phyloP scores from a whole-genome alignment of 2,329 filamentous ascomycete genomes.

The Xylaria sp. region DNA sequence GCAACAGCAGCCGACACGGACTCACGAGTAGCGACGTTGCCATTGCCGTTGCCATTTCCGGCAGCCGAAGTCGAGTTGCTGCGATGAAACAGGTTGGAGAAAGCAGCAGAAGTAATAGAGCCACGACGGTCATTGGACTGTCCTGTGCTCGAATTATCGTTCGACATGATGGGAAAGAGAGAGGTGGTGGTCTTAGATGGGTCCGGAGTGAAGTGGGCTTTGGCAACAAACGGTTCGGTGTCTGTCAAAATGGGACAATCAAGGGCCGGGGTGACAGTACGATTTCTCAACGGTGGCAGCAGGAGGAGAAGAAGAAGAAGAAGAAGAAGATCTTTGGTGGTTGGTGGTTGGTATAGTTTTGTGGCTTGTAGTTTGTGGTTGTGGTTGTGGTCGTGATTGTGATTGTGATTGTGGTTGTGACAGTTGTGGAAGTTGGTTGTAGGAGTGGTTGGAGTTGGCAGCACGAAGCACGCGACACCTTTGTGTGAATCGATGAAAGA shows the following conservation, averaged over 20 bases:
- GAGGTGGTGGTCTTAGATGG: constrained; percentile 4
- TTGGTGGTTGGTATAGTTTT: too few species aligned
- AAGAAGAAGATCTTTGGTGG: too few species aligned
- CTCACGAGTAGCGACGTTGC: constrained; percentile 37
- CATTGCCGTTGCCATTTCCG: constrained; percentile 47
- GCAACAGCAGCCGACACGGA: constrained; percentile 42
- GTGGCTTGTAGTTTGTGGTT: constrained; percentile 1
- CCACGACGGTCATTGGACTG: constrained; percentile 58
- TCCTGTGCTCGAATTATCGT: constrained; percentile 45
- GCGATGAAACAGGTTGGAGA: constrained; percentile 68
- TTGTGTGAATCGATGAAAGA: constrained; percentile 31
- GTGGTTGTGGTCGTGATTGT: not conserved
- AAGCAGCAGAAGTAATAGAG: constrained; percentile 66
- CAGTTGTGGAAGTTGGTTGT: not conserved
- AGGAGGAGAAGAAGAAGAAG: not conserved
- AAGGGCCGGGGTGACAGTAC: not conserved
- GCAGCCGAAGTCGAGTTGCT: constrained; percentile 61
- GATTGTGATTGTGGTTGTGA: not conserved
- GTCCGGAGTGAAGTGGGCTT: not conserved
- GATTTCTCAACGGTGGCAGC: not conserved
- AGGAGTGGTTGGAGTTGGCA: constrained; percentile 2
- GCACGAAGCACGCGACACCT: constrained; percentile 28
- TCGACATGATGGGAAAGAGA: constrained; percentile 45
- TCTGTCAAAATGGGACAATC: constrained; percentile 9
- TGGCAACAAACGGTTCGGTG: not conserved